Percentiles rank a stretch among this genome's conserved stretches.
Evolutionary conservation across 176 grass and related monocot species (phyloP).

Genomic region (Carex scoparia): DNA sequence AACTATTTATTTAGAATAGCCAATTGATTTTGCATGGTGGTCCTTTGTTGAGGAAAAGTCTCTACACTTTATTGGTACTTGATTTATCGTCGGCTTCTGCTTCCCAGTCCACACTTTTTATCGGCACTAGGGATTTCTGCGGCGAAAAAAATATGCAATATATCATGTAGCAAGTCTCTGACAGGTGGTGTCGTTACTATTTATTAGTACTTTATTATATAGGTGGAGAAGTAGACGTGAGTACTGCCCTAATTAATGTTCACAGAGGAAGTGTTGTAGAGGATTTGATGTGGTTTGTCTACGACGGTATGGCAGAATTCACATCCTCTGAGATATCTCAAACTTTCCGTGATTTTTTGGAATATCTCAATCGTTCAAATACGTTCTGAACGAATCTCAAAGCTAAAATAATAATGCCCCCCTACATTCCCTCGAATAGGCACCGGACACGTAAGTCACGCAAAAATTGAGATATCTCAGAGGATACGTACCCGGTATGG

Average conservation of each 20-base stretch:
- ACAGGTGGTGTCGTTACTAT: not conserved
- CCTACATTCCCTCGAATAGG: too few relatives aligned
- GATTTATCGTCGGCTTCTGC: slow-evolving; percentile 23
- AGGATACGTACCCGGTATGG: not conserved
- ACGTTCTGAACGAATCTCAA: too few relatives aligned
- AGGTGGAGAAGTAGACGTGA: not conserved
- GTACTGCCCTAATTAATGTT: not conserved
- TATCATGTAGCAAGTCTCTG: not conserved
- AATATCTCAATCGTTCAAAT: too few relatives aligned
- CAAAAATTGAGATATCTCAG: too few relatives aligned
- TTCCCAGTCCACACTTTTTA: not conserved
- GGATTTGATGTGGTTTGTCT: not conserved
- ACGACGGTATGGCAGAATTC: not conserved
- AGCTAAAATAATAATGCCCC: too few relatives aligned
- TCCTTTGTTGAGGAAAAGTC: not conserved
- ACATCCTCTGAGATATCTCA: too few relatives aligned
- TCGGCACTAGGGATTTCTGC: not conserved
- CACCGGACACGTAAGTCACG: too few relatives aligned
- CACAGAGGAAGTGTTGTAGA: not conserved
- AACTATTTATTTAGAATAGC: not conserved
- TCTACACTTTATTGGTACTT: slow-evolving; percentile 16
- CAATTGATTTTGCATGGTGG: not conserved
- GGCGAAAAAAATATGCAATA: not conserved
- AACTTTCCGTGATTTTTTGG: too few relatives aligned
- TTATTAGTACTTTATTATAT: not conserved